Evolutionary conservation across 306 rosid genomes (phyloP).

Genomic region (Dicorynia guianensis): DNA sequence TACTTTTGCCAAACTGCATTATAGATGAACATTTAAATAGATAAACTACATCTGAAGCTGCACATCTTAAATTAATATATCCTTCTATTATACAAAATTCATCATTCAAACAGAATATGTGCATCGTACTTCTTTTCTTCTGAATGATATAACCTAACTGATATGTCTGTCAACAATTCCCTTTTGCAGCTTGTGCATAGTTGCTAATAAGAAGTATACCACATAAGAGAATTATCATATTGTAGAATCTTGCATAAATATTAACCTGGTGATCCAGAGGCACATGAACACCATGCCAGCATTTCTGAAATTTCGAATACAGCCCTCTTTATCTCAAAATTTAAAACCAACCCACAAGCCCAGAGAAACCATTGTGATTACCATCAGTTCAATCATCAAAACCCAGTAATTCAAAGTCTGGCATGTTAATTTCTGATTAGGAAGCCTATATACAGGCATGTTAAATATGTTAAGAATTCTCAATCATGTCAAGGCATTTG

Average conservation of each 20-base stretch:
- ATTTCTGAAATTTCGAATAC: background rate
- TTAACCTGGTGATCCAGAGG: background rate
- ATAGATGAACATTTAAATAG: conserved; percentile 37
- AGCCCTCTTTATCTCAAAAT: background rate
- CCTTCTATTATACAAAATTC: too few relatives aligned
- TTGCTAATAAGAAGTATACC: background rate
- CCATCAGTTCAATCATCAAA: background rate
- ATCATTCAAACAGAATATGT: conserved; percentile 4
- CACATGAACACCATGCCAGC: background rate
- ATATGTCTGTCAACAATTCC: conserved; percentile 28
- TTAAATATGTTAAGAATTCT: background rate
- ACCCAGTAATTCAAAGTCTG: background rate
- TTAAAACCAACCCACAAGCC: background rate
- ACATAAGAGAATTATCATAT: conserved; percentile 15
- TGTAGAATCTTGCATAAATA: background rate
- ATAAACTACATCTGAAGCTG: conserved; percentile 37
- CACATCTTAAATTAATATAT: background rate
- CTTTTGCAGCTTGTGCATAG: background rate
- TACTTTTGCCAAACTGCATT: conserved; percentile 70
- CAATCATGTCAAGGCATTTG: conserved; percentile 30
- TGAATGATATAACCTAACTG: conserved; percentile 2
- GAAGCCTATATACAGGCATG: background rate
- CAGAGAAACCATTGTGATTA: background rate
- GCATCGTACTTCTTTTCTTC: conserved; percentile 24
- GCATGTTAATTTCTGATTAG: background rate